Base-by-base conservation (phyloP, 73 alveolate species). In the Tetrahymena elliotti region DNA sequence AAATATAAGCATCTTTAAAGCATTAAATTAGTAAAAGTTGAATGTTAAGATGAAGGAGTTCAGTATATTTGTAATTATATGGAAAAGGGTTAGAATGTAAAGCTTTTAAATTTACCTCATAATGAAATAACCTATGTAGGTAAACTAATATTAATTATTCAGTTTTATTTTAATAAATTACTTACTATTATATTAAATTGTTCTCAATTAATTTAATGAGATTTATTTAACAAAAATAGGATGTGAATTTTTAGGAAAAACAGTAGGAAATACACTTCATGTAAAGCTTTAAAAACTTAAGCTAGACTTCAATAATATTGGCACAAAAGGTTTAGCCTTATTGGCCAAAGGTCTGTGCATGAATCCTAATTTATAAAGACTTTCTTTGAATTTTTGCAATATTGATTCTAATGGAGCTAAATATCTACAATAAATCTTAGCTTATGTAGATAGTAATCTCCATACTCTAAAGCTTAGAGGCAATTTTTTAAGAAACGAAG, bases 381-480 rank as follows among this genome's bases (percentile, higher is more conserved):
- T 94, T 40, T 88, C 95, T 0, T 35, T 94, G 33, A 94, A 94
- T 94, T 88, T 84, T 88, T 94, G 96, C 54, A 84, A 93, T 83
- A 84, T 94, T n/a, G 96, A 94, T 92, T 92, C 93, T 31, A 94
- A 94, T 47, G 93, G 96, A 33, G 96, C 93, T 84, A 94, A 94
- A 88, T 94, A 94, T 52, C 68, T 94, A 20, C 83, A 94, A 93
- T 82, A 94, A 34, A 94, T 94, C 8, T 33, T 94, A 33, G 93
- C 96, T 13, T 94, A 84, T 88, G 93, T 94, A 16, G 96, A 94
- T 94, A 84, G 96, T 39, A 88, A 53, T 84, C 83, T 94, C 31
- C 83, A 94, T 84, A 84, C 93, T 34, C 47, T 94, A 52, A 84
- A 83, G 37, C 93, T 94, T 38, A 94, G 93, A 92, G 96, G 96